phyloP scores from a whole-genome alignment of 345 rosid genomes.

The Ceriops zippeliana region DNA sequence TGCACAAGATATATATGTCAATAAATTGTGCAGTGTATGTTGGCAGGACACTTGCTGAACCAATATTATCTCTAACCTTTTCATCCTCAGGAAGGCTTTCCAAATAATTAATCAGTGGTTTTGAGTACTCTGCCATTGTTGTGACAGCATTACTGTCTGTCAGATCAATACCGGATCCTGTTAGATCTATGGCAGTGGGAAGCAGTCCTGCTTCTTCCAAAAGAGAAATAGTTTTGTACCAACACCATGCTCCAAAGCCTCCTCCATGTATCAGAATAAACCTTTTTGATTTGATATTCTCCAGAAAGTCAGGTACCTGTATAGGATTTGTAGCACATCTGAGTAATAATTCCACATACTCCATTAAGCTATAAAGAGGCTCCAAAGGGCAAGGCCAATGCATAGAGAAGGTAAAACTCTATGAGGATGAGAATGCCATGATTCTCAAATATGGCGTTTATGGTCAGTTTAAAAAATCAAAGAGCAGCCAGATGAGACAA shows the following conservation, averaged over 20 bases:
- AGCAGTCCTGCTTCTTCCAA: slow-evolving; percentile 79
- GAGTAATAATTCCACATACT: background rate
- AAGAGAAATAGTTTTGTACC: slow-evolving; percentile 83
- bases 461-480: too few relatives aligned
- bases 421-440: too few relatives aligned
- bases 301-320: slow-evolving; percentile 67
- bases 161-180: slow-evolving; percentile 78
- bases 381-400: background rate
- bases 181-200: slow-evolving; percentile 73
- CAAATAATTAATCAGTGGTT: slow-evolving; percentile 63
- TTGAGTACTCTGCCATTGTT: slow-evolving; percentile 76
- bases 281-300: slow-evolving; percentile 55
- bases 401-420: too few relatives aligned
- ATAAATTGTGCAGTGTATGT: background rate
- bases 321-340: slow-evolving; percentile 5
- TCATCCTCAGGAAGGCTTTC: slow-evolving; percentile 76
- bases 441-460: too few relatives aligned
- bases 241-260: slow-evolving; percentile 99
- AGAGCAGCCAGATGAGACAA: too few relatives aligned
- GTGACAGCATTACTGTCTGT: slow-evolving; percentile 60
- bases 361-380: background rate
- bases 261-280: slow-evolving; percentile 79
- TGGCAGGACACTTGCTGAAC: background rate
- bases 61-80: slow-evolving; percentile 43
- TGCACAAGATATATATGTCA: slow-evolving; percentile 23